Base-by-base conservation (phyloP, 257 asterid genomes). In the Solanum medicagineum region DNA sequence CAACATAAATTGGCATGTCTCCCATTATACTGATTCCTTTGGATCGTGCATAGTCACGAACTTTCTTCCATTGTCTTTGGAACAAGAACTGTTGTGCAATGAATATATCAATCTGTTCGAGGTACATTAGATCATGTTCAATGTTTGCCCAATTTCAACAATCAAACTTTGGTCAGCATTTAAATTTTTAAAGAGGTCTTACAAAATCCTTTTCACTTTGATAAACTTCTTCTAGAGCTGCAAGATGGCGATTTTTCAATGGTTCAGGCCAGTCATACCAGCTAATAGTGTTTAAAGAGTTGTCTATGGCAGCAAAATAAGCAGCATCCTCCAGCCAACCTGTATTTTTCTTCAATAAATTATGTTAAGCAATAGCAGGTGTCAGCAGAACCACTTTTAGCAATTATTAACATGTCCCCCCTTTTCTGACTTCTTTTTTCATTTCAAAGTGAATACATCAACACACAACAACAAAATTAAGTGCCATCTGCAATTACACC, bases 261-360 rank as follows among this genome's bases (percentile, higher is more conserved):
- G 98, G 90, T 82, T 95, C 97, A n/a, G 99, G 98, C 99, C 98
- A 97, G 62, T 92, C 96, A 85, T 92, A 95, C 99, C 99, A 97
- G 89, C 94, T 92, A 66, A 87, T 86, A 79, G 98, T 84, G 89
- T 92, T 91, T 90, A 97, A 88, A 62, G 92, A 89, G 87, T 92
- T 92, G 86, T 97, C 98, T 81, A 95, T 92, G 84, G 98, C 99
- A 89, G 99, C 98, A 92, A 97, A 97, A 90, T 92, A 92, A 83
- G 99, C 97, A 62, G 99, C 97, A 90, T 97, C 98, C 88, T 92
- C 97, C 88, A 97, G 98, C 99, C 99, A 97, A 87, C 98, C 99
- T 95, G 90, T 82, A 68, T 40, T 53, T 51, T 53, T 53, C 45
- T 77, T 77, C 65, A 77, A 79, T 5, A 80, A 63, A 24, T 66